Percentiles rank a stretch among this genome's conserved stretches.
These are phyloP conservation scores for Rostrohypoxylon terebratum DNA, from an alignment of 495 filamentous ascomycete species.

Conservation along the genomic window DNA sequence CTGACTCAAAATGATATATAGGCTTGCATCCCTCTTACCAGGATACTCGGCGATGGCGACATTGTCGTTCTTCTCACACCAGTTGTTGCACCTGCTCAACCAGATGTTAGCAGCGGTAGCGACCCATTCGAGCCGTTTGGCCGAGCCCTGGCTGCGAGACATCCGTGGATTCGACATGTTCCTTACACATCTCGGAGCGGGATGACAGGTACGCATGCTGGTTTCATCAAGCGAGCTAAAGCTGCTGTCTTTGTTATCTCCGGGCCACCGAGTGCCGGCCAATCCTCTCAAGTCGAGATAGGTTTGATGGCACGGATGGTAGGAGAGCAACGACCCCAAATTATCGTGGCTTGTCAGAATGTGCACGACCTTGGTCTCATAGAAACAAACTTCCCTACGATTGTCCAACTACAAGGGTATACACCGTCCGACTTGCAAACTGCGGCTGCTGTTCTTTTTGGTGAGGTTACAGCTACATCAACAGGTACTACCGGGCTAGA, in stretches of 20 bases:
- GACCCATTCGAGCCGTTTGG: slow-evolving; percentile 73
- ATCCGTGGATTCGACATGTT: slow-evolving; percentile 69
- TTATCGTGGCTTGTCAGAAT: slow-evolving; percentile 62
- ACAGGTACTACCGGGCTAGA: slow-evolving; percentile 34
- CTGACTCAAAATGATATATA: slow-evolving; percentile 42
- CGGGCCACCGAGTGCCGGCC: slow-evolving; percentile 51
- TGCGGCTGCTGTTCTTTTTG: slow-evolving; percentile 67
- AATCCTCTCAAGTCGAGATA: slow-evolving; percentile 56
- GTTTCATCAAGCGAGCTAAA: slow-evolving; percentile 67
- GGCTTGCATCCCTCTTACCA: slow-evolving; percentile 57
- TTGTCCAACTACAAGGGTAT: slow-evolving; percentile 62
- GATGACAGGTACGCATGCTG: slow-evolving; percentile 69
- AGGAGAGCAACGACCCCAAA: slow-evolving; percentile 62
- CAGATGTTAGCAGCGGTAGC: slow-evolving; percentile 45
- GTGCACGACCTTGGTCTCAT: slow-evolving; percentile 51
- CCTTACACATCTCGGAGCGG: slow-evolving; percentile 68
- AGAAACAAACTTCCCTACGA: slow-evolving; percentile 58
- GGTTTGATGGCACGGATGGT: slow-evolving; percentile 57
- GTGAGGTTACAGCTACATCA: slow-evolving; percentile 44
- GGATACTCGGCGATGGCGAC: slow-evolving; percentile 57
- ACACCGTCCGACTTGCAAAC: slow-evolving; percentile 63
- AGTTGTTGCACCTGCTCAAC: slow-evolving; percentile 61
- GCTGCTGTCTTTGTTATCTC: slow-evolving; percentile 67
- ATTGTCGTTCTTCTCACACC: slow-evolving; percentile 71
- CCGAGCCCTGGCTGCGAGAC: slow-evolving; percentile 63